phyloP scores from a whole-genome alignment of 768 basidiomycete species.

The Punctularia strigosozonata region DNA sequence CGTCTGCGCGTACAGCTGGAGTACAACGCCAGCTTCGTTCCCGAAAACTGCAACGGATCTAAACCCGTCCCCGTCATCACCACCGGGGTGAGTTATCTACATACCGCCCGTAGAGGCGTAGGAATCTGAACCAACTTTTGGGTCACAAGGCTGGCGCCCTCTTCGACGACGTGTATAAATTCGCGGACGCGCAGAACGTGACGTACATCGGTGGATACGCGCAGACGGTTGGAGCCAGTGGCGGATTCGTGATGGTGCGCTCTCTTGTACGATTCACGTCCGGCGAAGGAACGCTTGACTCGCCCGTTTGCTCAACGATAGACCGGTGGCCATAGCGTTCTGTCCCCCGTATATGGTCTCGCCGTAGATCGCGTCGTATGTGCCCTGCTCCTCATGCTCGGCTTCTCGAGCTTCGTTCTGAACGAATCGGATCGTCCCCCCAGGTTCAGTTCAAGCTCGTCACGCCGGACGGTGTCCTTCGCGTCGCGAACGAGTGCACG shows the following conservation, averaged over 20 bases:
- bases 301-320: constrained; percentile 1
- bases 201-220: constrained; percentile 23
- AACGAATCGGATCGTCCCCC: neutral
- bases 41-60: neutral
- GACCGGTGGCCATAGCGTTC: constrained; percentile 19
- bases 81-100: constrained; percentile 4
- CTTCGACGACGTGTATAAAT: constrained; percentile 20
- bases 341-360: constrained; percentile 18
- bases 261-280: constrained; percentile 2
- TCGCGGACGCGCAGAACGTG: constrained; percentile 23
- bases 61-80: neutral
- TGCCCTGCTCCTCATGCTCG: neutral
- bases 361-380: constrained; percentile 20
- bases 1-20: too few relatives aligned
- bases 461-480: constrained; percentile 36
- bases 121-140: neutral
- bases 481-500: constrained; percentile 28
- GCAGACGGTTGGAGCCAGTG: constrained; percentile 23
- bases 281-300: neutral
- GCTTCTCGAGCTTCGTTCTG: neutral
- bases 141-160: constrained; percentile 21
- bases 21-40: neutral
- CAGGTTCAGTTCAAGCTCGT: constrained; percentile 39
- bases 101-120: neutral
- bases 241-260: constrained; percentile 22